Conservation (phyloP, 1,284 basidiomycete genomes). For the Austroboletus sp. region DNA sequence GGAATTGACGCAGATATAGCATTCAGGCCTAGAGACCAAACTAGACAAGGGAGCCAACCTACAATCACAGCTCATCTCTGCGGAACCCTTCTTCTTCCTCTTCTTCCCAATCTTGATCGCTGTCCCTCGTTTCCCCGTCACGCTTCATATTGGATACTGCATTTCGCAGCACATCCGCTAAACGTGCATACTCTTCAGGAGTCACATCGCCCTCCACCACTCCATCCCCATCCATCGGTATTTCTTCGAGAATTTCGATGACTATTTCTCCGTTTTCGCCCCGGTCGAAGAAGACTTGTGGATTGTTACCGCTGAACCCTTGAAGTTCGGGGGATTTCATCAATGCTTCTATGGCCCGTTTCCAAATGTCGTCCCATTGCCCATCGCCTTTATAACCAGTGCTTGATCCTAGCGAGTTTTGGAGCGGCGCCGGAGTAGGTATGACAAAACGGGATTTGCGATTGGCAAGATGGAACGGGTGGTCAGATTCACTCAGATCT, state of each 20-base stretch:
- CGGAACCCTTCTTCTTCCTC: conserved; percentile 18
- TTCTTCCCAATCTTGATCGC: conserved; percentile 20
- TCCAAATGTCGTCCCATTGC: conserved; percentile 27
- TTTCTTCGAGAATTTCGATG: conserved; percentile 52
- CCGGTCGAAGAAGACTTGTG: conserved; percentile 37
- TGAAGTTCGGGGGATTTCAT: conserved; percentile 33
- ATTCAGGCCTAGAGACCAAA: conserved; percentile 15
- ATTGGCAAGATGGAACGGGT: conserved; percentile 47
- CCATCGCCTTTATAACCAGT: conserved; percentile 14
- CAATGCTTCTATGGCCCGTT: conserved; percentile 39
- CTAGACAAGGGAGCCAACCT: conserved; percentile 17
- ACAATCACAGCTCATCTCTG: conserved; percentile 40
- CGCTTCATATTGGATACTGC: conserved; percentile 35
- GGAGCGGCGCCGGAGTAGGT: conserved; percentile 28
- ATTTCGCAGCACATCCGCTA: conserved; percentile 39
- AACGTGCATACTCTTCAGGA: conserved; percentile 27
- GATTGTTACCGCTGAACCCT: conserved; percentile 26
- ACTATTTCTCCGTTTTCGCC: conserved; percentile 49
- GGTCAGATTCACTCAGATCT: conserved; percentile 38
- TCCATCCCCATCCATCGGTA: conserved; percentile 32
- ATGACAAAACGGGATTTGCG: conserved; percentile 47
- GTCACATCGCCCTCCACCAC: conserved; percentile 25
- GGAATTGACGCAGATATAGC: conserved; percentile 7
- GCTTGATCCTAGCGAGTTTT: conserved; percentile 17
- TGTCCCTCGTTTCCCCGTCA: conserved; percentile 23